These are phyloP conservation scores for Cladosporium sp. DNA, from an alignment of 2,329 filamentous ascomycete genomes.

Conservation along the genomic window DNA sequence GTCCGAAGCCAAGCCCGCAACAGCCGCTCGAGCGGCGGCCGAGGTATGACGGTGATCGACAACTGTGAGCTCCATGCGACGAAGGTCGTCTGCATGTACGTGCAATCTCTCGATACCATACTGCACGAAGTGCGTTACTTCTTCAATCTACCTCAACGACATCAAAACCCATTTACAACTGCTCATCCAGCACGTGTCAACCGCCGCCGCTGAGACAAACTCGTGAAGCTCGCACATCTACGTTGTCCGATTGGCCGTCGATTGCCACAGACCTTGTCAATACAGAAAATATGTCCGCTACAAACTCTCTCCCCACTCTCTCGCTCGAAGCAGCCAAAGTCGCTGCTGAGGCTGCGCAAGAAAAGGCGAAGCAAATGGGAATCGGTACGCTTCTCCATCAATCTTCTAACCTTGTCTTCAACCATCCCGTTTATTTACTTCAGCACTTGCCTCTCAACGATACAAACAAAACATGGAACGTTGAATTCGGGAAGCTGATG, in stretches of 20 bases:
- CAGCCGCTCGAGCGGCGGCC: conserved; percentile 7
- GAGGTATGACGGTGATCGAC: conserved; percentile 7
- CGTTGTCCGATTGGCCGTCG: too few species aligned
- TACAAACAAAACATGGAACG: too few species aligned
- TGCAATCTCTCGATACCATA: too few species aligned
- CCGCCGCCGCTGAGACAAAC: background rate
- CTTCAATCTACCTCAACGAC: too few species aligned
- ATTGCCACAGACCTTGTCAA: too few species aligned
- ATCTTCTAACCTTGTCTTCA: background rate
- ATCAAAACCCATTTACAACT: too few species aligned
- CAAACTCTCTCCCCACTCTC: conserved; percentile 28
- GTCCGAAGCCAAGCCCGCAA: conserved; percentile 3
- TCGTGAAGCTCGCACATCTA: too few species aligned
- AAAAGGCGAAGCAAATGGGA: conserved; percentile 31
- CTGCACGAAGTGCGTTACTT: too few species aligned
- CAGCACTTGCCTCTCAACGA: too few species aligned
- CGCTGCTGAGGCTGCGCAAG: conserved; percentile 29
- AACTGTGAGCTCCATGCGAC: background rate
- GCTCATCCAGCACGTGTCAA: background rate
- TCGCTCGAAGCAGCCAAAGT: conserved; percentile 31
- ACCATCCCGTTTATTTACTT: too few species aligned
- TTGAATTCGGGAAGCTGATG: too few species aligned
- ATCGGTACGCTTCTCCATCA: conserved; percentile 24
- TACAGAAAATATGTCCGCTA: conserved; percentile 15
- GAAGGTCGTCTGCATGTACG: too few species aligned